Base-by-base conservation (phyloP, 345 rosid species). In the thale cress (Arabidopsis thaliana) region DNA sequence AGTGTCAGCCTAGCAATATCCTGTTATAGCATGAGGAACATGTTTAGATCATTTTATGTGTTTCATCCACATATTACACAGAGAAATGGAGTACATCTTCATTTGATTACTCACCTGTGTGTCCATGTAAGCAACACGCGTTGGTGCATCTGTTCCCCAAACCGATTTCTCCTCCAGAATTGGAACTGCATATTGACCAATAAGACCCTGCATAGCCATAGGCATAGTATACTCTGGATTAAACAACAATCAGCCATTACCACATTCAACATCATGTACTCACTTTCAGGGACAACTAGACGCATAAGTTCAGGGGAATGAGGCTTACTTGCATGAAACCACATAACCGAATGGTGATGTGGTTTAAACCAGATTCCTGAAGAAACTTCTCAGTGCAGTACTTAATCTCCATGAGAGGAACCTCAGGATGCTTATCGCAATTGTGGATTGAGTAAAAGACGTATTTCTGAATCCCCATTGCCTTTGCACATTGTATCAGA, bases 141-240 rank as follows among this genome's bases (percentile, higher is more conserved):
- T 92, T 13, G 93, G 97, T 44, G 99, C 99, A 83, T 95, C 97
- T 0, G 99, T 95, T 78, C 99, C 99, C 97, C 99, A 95, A 56
- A 95, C 97, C 14, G 99, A 90, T 75, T 95, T 89, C 28, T 95
- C 99, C 83, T 92, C 99, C 22, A 89, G 82, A 74, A 95, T 87
- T 20, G 99, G 99, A 13, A 91, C 97, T 30, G 99, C 97, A 81
- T 95, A 95, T 76, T 95, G 99, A 78, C 97, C 97, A 25, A 95
- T 90, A 56, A 95, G 87, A 51, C 99, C 99, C 97, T 90, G 79
- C 24, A 30, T 42, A 80, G 28, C 65, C 33, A 40, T 71, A 69
- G 28, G 67, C 33, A 40, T 71, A 69, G 58, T 38, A 41, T 3
- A 62, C 52, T 60, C 14, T 24, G 42, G 6, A 65, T 16, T 41